phyloP scores from a whole-genome alignment of 805 yeast species.

The Candida michaelii region DNA sequence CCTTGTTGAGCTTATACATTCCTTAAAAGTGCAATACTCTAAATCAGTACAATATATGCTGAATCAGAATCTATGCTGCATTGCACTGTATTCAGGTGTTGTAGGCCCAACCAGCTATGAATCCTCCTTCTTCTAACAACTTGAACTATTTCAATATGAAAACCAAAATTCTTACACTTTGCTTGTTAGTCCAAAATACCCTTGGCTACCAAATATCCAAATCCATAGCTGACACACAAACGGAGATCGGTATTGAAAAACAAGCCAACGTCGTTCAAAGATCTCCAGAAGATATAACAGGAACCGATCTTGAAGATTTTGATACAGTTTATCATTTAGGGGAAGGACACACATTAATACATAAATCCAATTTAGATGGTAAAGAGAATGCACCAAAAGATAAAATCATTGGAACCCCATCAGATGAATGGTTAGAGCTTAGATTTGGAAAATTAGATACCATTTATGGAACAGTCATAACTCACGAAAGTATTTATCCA shows the following conservation, averaged over 20 bases:
- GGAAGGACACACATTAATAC: constrained; percentile 9
- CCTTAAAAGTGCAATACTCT: too few relatives aligned
- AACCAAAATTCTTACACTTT: neutral
- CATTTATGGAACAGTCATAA: constrained; percentile 6
- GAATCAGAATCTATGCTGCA: too few relatives aligned
- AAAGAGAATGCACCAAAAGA: neutral
- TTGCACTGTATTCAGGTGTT: too few relatives aligned
- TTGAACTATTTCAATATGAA: too few relatives aligned
- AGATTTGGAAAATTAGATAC: neutral
- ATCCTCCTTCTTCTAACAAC: too few relatives aligned
- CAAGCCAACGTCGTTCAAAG: neutral
- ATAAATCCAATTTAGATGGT: constrained; percentile 10
- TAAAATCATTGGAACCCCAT: neutral
- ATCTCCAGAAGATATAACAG: neutral
- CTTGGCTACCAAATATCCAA: neutral
- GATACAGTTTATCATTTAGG: constrained; percentile 10
- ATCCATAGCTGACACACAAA: neutral
- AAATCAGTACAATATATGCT: too few relatives aligned
- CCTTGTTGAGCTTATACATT: too few relatives aligned
- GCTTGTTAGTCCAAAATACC: neutral
- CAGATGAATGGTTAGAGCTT: constrained; percentile 14
- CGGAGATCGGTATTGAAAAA: neutral
- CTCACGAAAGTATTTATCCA: constrained; percentile 1
- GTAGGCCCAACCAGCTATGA: too few relatives aligned
- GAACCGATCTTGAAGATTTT: constrained; percentile 7